phyloP scores from a whole-genome alignment of 1,284 basidiomycete genomes.

The Anthracocystis panici-leucophaei region DNA sequence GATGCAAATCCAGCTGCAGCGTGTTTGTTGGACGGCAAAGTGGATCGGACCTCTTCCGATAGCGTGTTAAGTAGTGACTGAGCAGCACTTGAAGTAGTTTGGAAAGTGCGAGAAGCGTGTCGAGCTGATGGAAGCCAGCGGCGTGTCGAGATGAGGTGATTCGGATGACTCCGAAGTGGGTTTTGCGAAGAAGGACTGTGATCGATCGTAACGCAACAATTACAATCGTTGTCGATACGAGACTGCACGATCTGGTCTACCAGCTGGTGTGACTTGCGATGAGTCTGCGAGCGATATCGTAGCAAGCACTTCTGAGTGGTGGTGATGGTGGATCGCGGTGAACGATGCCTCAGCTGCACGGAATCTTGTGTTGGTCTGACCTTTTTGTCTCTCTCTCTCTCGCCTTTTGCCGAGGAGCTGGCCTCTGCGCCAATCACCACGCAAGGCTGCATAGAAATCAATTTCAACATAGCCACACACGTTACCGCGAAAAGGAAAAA shows the following conservation, averaged over 20 bases:
- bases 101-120: not conserved
- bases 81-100: not conserved
- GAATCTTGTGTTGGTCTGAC: too few species aligned
- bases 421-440: too few species aligned
- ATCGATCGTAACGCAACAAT: not conserved
- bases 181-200: not conserved
- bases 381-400: too few species aligned
- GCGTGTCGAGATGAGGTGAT: slow-evolving; percentile 3
- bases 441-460: too few species aligned
- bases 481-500: too few species aligned
- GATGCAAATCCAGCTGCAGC: not conserved
- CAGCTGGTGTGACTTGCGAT: not conserved
- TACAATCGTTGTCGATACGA: not conserved
- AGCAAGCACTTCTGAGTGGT: too few species aligned
- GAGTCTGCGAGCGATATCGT: too few species aligned
- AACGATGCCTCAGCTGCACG: too few species aligned
- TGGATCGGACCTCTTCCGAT: slow-evolving; percentile 7
- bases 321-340: too few species aligned
- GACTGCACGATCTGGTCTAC: not conserved
- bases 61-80: not conserved
- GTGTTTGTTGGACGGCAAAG: not conserved
- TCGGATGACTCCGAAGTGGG: slow-evolving; percentile 2
- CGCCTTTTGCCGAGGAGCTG: too few species aligned
- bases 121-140: not conserved
- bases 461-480: too few species aligned